Base-by-base conservation (phyloP, 2,329 filamentous ascomycete species). In the Calycina marina region DNA sequence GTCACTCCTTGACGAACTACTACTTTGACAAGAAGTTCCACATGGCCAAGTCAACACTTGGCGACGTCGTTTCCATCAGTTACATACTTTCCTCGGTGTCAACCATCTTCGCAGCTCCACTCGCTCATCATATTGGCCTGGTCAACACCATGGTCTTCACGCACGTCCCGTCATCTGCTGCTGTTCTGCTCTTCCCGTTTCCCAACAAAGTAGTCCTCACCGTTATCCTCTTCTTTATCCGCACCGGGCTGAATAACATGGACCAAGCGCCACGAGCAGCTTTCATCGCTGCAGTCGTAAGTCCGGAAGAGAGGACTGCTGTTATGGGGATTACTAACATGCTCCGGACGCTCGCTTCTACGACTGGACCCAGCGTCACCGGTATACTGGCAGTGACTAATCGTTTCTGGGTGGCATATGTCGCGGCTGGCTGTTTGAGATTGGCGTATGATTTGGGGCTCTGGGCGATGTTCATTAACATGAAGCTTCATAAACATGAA, bases 121-220 rank as follows among this genome's bases (percentile, higher is more conserved):
- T 67, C 57, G 42, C 51, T 65, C 20, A 57, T 59, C 1, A 65
- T 62, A 3, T 62, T 9, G 69, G 69, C 3, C 67, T 83, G 12
- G 65, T 82, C 26, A 44, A 70, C 57, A 80, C 76, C 0, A 82
- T 83, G 77, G 74, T 79, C 4, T 77, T 79, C 47, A 80, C 76
- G 0, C 76, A 82, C 43, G 57, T 83, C 0, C 77, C 77, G 0
- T 79, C 75, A 0, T 43, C 56, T 6, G 35, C 40, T 8, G 63
- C 76, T 2, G 55, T 82, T 16, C 74, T 74, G 36, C 60, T 81
- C 2, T 49, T 49, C 17, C 44, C 46, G 3, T 13, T 42, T 2
- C 45, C 45, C 3, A 57, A 63, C 5, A 53, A 77, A 13, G 66
- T 83, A 11, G 65, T 68, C 0, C 44, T 74, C 0, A 65, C 74